phyloP scores from a whole-genome alignment of 2,329 filamentous ascomycete species.

The Alternaria viburni region DNA sequence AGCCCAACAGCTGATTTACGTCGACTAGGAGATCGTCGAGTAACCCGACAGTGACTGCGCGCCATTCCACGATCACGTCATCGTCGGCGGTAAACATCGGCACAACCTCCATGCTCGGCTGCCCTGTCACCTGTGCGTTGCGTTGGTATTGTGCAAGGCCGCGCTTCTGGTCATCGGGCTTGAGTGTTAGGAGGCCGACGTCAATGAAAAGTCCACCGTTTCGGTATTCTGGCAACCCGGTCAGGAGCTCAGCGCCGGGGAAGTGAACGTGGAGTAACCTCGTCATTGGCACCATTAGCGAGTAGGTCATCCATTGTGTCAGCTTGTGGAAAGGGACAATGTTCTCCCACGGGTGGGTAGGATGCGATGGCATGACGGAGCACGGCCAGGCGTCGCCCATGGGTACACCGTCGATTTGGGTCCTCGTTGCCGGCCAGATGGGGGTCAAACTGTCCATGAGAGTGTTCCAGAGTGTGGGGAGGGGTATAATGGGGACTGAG shows the following conservation, averaged over 20 bases:
- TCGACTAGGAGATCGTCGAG: constrained; percentile 73
- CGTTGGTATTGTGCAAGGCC: constrained; percentile 73
- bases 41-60: constrained; percentile 76
- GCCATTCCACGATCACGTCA: constrained; percentile 81
- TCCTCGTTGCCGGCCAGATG: constrained; percentile 89
- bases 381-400: constrained; percentile 96
- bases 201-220: constrained; percentile 91
- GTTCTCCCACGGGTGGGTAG: constrained; percentile 74
- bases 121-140: constrained; percentile 74
- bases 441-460: constrained; percentile 84
- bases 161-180: constrained; percentile 70
- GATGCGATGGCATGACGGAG: constrained; percentile 77
- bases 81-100: constrained; percentile 76
- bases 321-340: constrained; percentile 90
- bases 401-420: constrained; percentile 82
- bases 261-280: constrained; percentile 81
- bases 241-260: constrained; percentile 81
- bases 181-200: constrained; percentile 79
- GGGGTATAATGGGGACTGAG: constrained; percentile 82
- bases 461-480: constrained; percentile 88
- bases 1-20: constrained; percentile 70
- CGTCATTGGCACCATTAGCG: constrained; percentile 89
- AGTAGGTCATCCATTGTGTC: constrained; percentile 94
- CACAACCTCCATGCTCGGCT: constrained; percentile 74
- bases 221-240: constrained; percentile 88